Conservation (phyloP, 1,284 basidiomycete genomes). For the Ganoderma sinense region DNA sequence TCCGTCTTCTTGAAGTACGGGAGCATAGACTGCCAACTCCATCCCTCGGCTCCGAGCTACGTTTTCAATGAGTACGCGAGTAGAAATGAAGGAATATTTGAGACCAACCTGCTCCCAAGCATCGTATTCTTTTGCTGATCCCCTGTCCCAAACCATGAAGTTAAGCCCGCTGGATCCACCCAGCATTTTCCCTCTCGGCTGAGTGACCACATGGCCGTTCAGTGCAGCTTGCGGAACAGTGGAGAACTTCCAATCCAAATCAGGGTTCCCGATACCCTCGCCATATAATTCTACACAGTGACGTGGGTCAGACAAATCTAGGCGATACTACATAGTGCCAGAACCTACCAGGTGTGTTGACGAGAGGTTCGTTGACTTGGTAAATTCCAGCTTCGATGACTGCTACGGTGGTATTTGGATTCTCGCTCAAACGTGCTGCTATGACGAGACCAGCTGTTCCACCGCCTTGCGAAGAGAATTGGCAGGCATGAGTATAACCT, state of each 20-base stretch:
- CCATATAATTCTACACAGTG: slow-evolving; percentile 14
- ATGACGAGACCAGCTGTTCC: slow-evolving; percentile 18
- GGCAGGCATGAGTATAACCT: background rate
- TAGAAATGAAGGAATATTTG: background rate
- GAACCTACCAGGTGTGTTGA: slow-evolving; percentile 26
- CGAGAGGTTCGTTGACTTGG: slow-evolving; percentile 23
- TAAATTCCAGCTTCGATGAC: slow-evolving; percentile 30
- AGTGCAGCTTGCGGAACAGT: slow-evolving; percentile 24
- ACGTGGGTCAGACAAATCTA: background rate
- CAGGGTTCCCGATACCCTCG: slow-evolving; percentile 22
- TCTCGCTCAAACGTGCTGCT: slow-evolving; percentile 17
- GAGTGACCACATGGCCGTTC: slow-evolving; percentile 5
- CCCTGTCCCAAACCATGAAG: slow-evolving; percentile 30
- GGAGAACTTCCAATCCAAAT: slow-evolving; percentile 27
- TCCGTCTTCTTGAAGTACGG: slow-evolving; percentile 31
- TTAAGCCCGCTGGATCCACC: slow-evolving; percentile 34
- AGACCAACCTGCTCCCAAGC: slow-evolving; percentile 20
- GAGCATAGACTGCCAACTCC: slow-evolving; percentile 28
- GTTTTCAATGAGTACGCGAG: background rate
- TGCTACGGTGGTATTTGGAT: slow-evolving; percentile 23
- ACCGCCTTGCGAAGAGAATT: background rate
- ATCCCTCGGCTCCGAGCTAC: slow-evolving; percentile 20
- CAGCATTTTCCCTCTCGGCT: slow-evolving; percentile 31
- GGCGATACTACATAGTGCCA: background rate
- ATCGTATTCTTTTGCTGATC: slow-evolving; percentile 28